phyloP scores from a whole-genome alignment of 108 stramenopile genomes.

The Stephanodiscus triporus region DNA sequence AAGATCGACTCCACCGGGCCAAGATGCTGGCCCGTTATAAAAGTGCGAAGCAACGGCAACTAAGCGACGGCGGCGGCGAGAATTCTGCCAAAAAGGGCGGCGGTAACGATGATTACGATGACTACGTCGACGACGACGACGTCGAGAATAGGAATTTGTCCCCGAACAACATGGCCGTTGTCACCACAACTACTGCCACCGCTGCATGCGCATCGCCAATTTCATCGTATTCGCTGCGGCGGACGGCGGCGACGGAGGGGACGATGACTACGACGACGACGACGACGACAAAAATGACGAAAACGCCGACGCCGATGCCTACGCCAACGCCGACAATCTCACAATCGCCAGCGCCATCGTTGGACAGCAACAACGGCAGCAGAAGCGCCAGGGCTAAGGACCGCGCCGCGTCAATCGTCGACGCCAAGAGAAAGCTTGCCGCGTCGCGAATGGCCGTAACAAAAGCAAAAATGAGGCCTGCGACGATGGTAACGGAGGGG shows the following conservation, averaged over 20 bases:
- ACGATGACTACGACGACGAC: not conserved
- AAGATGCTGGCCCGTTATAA: slow-evolving; percentile 44
- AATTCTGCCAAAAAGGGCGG: not conserved
- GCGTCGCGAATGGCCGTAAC: slow-evolving; percentile 31
- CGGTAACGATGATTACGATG: too few relatives aligned
- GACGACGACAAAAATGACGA: not conserved
- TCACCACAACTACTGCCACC: slow-evolving; percentile 16
- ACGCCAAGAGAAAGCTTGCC: slow-evolving; percentile 41
- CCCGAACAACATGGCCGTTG: not conserved
- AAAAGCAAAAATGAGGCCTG: not conserved
- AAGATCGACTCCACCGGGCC: slow-evolving; percentile 40
- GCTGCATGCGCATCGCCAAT: not conserved
- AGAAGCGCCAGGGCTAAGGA: not conserved
- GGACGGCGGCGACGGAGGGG: not conserved
- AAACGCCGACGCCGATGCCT: not conserved
- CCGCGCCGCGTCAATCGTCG: slow-evolving; percentile 17
- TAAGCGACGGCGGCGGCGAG: not conserved
- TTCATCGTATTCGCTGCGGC: not conserved
- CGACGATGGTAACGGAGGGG: not conserved
- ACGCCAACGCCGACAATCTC: not conserved
- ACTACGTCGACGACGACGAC: not conserved
- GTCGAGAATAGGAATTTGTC: not conserved
- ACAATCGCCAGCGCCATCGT: not conserved
- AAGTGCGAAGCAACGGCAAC: not conserved
- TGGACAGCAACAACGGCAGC: not conserved